Conservation (phyloP, 768 basidiomycete species). For the Trametes punicea region DNA sequence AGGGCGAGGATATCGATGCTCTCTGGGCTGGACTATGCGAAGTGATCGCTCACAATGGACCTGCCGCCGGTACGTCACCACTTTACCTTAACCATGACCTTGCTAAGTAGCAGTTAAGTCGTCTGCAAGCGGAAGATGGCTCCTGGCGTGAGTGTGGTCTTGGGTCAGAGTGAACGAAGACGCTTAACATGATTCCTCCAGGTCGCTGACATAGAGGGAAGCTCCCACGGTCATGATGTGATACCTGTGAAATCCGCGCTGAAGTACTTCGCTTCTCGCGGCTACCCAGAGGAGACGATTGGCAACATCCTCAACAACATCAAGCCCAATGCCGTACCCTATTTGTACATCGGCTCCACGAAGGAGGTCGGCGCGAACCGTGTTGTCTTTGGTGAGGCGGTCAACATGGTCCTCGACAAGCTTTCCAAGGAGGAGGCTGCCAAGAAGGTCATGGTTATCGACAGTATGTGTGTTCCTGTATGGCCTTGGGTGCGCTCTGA, state of each 20-base stretch:
- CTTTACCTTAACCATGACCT: not conserved
- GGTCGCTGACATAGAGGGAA: conserved; percentile 73
- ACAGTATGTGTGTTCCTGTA: conserved; percentile 47
- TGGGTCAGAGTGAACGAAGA: conserved; percentile 28
- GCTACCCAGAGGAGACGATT: conserved; percentile 47
- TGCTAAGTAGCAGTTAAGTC: conserved; percentile 39
- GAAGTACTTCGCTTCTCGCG: conserved; percentile 65
- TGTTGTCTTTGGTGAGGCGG: conserved; percentile 82
- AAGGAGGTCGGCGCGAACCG: conserved; percentile 79
- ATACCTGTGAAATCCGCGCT: conserved; percentile 79
- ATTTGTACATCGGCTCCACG: conserved; percentile 65
- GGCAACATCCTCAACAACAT: conserved; percentile 58
- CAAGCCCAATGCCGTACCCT: conserved; percentile 53
- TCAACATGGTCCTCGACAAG: conserved; percentile 71
- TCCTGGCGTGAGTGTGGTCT: conserved; percentile 29
- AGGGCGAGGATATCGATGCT: conserved; percentile 78
- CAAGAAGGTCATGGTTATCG: conserved; percentile 83
- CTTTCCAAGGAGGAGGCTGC: conserved; percentile 73
- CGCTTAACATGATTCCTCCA: conserved; percentile 48
- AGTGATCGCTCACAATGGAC: conserved; percentile 61
- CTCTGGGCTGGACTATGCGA: conserved; percentile 67
- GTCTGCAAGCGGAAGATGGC: conserved; percentile 57
- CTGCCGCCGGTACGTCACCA: conserved; percentile 60
- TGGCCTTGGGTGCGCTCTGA: not conserved
- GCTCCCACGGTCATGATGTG: conserved; percentile 79